Evolutionary conservation across 495 filamentous ascomycete genomes (phyloP).

Genomic region (Penicillium coprophilum): DNA sequence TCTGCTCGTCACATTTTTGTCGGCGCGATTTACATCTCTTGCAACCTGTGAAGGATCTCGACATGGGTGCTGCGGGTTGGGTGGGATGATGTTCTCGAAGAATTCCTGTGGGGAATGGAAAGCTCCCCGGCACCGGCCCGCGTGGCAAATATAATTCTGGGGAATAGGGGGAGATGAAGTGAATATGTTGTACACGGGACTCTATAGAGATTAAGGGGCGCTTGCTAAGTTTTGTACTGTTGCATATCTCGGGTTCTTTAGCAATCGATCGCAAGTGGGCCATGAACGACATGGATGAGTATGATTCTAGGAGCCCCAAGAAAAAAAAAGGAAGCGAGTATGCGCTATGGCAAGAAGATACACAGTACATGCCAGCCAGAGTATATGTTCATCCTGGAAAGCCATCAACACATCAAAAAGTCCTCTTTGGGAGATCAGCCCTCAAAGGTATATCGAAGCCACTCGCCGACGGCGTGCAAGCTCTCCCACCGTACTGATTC

Average conservation of each 20-base stretch:
- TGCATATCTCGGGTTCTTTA: constrained; percentile 1
- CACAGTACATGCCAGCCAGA: constrained; percentile 23
- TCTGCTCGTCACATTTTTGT: constrained; percentile 48
- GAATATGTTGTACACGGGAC: background rate
- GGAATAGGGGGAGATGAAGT: constrained; percentile 5
- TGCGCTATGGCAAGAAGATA: constrained; percentile 27
- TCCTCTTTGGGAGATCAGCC: constrained; percentile 25
- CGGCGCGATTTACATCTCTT: constrained; percentile 49
- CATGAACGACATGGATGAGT: background rate
- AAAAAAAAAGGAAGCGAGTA: constrained; percentile 15
- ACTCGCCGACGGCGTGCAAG: constrained; percentile 86
- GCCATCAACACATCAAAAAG: constrained; percentile 14
- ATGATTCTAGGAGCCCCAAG: constrained; percentile 1
- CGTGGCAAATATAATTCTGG: constrained; percentile 18
- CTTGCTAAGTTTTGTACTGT: background rate
- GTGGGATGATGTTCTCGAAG: constrained; percentile 15
- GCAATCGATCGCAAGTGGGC: constrained; percentile 10
- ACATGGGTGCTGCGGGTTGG: constrained; percentile 35
- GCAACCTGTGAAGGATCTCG: constrained; percentile 48
- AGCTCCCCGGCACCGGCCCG: constrained; percentile 15
- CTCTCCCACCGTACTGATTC: constrained; percentile 95
- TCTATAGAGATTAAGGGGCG: background rate
- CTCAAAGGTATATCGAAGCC: constrained; percentile 89
- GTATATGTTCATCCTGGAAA: constrained; percentile 31
- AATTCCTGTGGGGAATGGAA: constrained; percentile 30